Evolutionary conservation across 495 filamentous ascomycete genomes (phyloP), one percentile per base, ranked within the genome.

Genomic region (Cercophora scortea): DNA sequence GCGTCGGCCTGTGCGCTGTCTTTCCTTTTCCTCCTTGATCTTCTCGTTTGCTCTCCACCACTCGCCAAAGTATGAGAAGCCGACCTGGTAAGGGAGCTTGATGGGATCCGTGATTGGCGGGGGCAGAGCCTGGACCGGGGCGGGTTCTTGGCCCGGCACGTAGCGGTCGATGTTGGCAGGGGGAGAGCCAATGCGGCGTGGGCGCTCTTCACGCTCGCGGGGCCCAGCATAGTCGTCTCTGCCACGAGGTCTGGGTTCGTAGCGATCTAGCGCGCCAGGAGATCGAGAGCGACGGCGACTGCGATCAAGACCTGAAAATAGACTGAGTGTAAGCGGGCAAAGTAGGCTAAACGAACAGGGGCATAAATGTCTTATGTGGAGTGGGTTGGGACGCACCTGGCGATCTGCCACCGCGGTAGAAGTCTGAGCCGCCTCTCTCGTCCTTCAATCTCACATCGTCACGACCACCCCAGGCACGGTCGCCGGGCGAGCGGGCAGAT

Each of bases 61-160:
- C 67, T 97, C 94, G 7, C 89, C 87, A 63, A 94, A 99, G 69
- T 85, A 97, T 19, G 87, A 95, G 71, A 97, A 97, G 0, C 93
- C 92, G 45, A 96, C 93, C 65, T 96, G 91, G 56, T 86, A 95
- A 12, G 95, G 87, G 9, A 97, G 76, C 46, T 79, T 86, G 49
- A 90, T 74, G 7, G 93, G 93, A 58, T 97, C 88, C 13, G 83
- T 76, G 35, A 96, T 66, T 4, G 86, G 88, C 59, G 95, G 95
- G 4, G 72, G 71, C 8, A 79, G 70, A n/a, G 85, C 68, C 9
- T 73, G 69, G 12, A 85, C 79, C 15, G 69, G 59, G 32, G 71
- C 73, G 13, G 68, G 62, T 47, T 86, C 86, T 61, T 93, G 87
- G 8, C 92, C 89, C 2, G 93, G 93, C 19, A 97, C 87, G 68